These are phyloP conservation scores for Phlebopus sp. DNA, from an alignment of 1,284 basidiomycete genomes.

Conservation along the genomic window DNA sequence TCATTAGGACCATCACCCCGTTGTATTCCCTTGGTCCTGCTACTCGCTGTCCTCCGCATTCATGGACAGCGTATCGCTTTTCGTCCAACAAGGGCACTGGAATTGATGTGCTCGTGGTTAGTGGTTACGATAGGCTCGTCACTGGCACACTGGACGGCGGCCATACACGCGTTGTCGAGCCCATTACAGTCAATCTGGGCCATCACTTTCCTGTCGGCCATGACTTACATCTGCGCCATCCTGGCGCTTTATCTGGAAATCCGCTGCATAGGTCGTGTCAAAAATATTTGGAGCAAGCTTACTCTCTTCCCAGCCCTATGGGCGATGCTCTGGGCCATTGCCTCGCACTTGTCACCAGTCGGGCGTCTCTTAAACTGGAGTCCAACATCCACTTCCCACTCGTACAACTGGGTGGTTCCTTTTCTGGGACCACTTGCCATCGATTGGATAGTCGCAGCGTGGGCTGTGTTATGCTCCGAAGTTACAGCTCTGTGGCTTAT, in stretches of 20 bases:
- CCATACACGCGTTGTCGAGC: conserved; percentile 56
- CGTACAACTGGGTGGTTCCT: conserved; percentile 62
- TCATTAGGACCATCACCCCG: conserved; percentile 51
- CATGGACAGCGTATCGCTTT: conserved; percentile 47
- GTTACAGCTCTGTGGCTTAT: conserved; percentile 55
- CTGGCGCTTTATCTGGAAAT: conserved; percentile 39
- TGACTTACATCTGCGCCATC: conserved; percentile 37
- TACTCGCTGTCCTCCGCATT: conserved; percentile 47
- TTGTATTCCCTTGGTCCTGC: conserved; percentile 46
- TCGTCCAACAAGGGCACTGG: conserved; percentile 30
- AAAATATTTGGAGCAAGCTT: conserved; percentile 39
- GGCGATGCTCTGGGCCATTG: conserved; percentile 55
- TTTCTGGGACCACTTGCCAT: conserved; percentile 55
- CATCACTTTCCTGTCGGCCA: conserved; percentile 43
- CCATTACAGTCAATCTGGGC: conserved; percentile 45
- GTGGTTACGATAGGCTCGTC: conserved; percentile 45
- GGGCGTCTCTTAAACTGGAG: conserved; percentile 72
- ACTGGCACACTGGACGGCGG: conserved; percentile 46
- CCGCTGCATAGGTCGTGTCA: conserved; percentile 32
- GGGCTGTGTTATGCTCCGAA: conserved; percentile 65
- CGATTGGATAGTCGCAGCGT: conserved; percentile 69
- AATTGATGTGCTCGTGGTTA: conserved; percentile 39
- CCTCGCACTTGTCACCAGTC: conserved; percentile 55
- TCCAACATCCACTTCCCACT: conserved; percentile 47
- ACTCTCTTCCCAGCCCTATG: conserved; percentile 68